These are phyloP conservation scores for Striga asiatica DNA, from an alignment of 257 asterid genomes.

Conservation along the genomic window DNA sequence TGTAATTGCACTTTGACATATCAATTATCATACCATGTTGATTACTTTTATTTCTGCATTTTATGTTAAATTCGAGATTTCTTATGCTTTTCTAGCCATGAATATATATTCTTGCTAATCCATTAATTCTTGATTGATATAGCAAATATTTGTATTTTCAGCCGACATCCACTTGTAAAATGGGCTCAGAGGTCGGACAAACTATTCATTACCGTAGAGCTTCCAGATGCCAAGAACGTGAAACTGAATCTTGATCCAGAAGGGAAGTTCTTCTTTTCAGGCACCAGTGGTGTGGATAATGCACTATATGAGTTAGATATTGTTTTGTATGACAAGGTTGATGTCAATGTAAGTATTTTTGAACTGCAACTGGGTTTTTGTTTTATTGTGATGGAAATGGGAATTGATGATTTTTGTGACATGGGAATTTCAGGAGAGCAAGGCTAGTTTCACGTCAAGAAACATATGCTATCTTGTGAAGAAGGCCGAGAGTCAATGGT, in stretches of 20 bases:
- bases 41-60: background rate
- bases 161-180: constrained; percentile 55
- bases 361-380: background rate
- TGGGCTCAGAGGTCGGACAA: constrained; percentile 68
- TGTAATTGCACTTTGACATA: too few relatives aligned
- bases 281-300: constrained; percentile 38
- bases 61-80: background rate
- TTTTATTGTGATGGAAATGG: background rate
- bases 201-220: constrained; percentile 46
- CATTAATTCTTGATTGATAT: background rate
- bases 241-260: constrained; percentile 58
- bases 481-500: constrained; percentile 76
- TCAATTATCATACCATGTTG: background rate
- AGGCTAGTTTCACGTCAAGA: constrained; percentile 34
- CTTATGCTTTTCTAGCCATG: background rate
- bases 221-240: constrained; percentile 67
- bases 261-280: constrained; percentile 62
- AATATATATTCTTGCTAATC: background rate
- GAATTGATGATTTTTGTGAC: background rate
- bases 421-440: constrained; percentile 49
- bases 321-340: constrained; percentile 51
- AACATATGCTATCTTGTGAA: constrained; percentile 45
- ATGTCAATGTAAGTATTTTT: constrained; percentile 38
- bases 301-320: constrained; percentile 41
- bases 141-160: constrained; percentile 15